Percentiles rank a stretch among this genome's conserved stretches.
These are phyloP conservation scores for Lasiosphaeris hirsuta DNA, from an alignment of 495 filamentous ascomycete species.

Conservation along the genomic window DNA sequence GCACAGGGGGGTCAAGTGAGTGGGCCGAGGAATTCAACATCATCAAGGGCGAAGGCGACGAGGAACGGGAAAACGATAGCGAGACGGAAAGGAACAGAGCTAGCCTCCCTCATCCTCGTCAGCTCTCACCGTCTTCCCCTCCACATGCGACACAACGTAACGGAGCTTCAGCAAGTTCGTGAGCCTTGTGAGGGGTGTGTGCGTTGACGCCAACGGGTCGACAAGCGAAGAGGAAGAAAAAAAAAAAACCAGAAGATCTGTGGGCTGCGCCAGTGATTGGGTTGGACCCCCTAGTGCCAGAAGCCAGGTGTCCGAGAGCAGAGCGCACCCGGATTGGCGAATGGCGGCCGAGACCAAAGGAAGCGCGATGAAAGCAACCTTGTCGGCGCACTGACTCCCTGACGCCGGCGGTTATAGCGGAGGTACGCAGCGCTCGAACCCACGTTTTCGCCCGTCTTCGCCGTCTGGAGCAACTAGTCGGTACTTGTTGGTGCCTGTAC, in stretches of 20 bases:
- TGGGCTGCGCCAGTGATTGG: slow-evolving; percentile 2
- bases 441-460: neutral
- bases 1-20: neutral
- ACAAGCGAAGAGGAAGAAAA: neutral
- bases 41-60: neutral
- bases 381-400: slow-evolving; percentile 25
- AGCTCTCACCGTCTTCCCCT: neutral
- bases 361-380: slow-evolving; percentile 6
- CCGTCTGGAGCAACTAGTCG: slow-evolving; percentile 15
- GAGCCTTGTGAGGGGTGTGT: slow-evolving; percentile 7
- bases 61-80: neutral
- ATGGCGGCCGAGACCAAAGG: slow-evolving; percentile 10
- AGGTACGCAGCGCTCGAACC: neutral
- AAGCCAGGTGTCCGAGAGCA: slow-evolving; percentile 12
- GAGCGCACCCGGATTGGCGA: slow-evolving; percentile 13
- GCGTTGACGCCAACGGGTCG: neutral
- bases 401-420: slow-evolving; percentile 7
- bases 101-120: neutral
- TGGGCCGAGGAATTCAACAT: too few relatives aligned
- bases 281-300: neutral
- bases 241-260: neutral
- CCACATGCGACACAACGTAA: too few relatives aligned
- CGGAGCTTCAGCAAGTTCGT: neutral
- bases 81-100: neutral
- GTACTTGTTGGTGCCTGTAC: slow-evolving; percentile 16